Evolutionary conservation across 352 stramenopile species (phyloP), one percentile per base, ranked within the genome.

Genomic region (Pythium folliculosum): DNA sequence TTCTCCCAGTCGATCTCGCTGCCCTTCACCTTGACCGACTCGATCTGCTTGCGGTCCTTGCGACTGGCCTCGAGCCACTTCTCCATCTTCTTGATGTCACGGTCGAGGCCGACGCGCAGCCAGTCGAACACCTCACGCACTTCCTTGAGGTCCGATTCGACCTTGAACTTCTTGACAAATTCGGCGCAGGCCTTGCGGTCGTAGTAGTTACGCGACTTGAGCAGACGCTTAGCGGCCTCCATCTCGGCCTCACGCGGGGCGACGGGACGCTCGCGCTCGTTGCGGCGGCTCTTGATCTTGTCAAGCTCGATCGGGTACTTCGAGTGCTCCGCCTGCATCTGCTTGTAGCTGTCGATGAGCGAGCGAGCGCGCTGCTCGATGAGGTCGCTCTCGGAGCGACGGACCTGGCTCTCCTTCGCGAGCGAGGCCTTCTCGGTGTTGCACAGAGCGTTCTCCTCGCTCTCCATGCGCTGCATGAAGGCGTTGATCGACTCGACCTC

Each of bases 381-480:
- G 22, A 95, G 69, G 69, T 95, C 88, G 23, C 69, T 72, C 66
- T 95, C 88, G 7, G 85, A 86, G 40, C 85, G 86, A 56, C 86
- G 86, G 44, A 95, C 84, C 57, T 95, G 86, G 56, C 65, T 83
- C 71, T 95, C 88, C 78, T 94, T 95, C 12, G 82, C 74, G 17
- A 95, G 83, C 61, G 84, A 94, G 2, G 81, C 88, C 83, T 95
- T 95, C 69, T 94, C 87, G 1, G 86, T 92, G n/a, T 82, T 75
- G 59, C 80, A 89, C 58, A 95, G 52, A 5, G 88, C 86, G 57
- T 81, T 92, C 65, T 95, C 88, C 70, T 94, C 88, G 75, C 81
- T 92, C 75, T 95, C 88, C 83, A 95, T 95, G 60, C 88, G 88
- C 75, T 94, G 82, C 88, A 95, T 95, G 66, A 95, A 95, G 32